A percentile compares a stretch with the other conserved stretches of the same genome.
Evolutionary conservation across 345 rosid genomes (phyloP).

Genomic region (Hibiscus tridactylites): DNA sequence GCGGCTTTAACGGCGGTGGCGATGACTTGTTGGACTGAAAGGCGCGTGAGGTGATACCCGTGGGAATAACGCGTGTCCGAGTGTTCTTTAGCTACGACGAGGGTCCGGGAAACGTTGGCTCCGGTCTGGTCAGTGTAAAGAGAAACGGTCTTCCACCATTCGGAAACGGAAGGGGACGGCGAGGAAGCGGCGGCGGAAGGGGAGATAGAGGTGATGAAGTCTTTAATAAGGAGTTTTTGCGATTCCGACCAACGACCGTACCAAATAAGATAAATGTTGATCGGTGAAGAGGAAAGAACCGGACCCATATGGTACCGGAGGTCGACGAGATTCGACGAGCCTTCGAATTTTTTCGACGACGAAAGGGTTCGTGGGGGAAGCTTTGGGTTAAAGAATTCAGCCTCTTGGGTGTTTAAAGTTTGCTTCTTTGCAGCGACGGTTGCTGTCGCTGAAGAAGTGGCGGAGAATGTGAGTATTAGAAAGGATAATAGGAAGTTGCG

Average conservation of each 20-base stretch:
- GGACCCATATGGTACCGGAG: constrained; percentile 99
- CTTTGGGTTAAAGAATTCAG: constrained; percentile 20
- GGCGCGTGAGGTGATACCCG: background rate
- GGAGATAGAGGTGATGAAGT: constrained; percentile 74
- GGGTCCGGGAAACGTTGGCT: background rate
- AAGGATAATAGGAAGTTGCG: background rate
- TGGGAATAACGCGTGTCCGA: background rate
- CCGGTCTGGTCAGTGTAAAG: background rate
- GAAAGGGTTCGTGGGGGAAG: background rate
- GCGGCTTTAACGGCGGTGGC: background rate
- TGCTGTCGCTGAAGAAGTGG: background rate
- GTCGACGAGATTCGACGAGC: constrained; percentile 7
- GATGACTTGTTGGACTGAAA: background rate
- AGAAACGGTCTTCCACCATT: background rate
- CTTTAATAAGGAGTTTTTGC: constrained; percentile 63
- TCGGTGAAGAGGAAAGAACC: constrained; percentile 72
- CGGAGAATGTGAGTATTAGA: constrained; percentile 3
- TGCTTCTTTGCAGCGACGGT: constrained; percentile 14
- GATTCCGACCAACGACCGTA: constrained; percentile 65
- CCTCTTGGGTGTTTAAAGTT: constrained; percentile 24
- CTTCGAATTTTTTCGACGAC: background rate
- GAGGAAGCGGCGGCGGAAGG: constrained; percentile 7
- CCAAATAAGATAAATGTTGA: constrained; percentile 24
- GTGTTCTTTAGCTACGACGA: background rate
- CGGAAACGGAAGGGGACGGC: background rate